A percentile compares a stretch with the other conserved stretches of the same genome.
These are phyloP conservation scores for Salix dunnii DNA, from an alignment of 345 rosid genomes.

Conservation along the genomic window DNA sequence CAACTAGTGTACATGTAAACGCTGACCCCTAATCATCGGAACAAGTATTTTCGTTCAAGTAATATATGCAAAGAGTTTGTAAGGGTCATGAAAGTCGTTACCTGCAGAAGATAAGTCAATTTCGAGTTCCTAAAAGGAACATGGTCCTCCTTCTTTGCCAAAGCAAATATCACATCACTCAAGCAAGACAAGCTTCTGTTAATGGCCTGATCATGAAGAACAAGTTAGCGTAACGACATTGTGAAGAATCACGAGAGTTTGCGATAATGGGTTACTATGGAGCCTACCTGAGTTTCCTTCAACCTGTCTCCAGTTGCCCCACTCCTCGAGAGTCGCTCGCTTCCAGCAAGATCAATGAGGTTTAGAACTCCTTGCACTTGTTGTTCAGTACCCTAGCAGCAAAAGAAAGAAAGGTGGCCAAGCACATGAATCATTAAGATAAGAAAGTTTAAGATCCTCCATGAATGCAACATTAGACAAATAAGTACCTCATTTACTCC, in stretches of 20 bases:
- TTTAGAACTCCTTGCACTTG: slow-evolving; percentile 92
- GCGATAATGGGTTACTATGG: neutral
- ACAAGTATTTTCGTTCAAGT: neutral
- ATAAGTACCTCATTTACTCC: slow-evolving; percentile 75
- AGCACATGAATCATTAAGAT: slow-evolving; percentile 1
- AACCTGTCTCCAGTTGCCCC: slow-evolving; percentile 91
- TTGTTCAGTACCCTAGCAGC: slow-evolving; percentile 71
- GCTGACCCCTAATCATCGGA: neutral
- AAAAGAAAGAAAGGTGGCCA: slow-evolving; percentile 12
- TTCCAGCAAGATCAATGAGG: slow-evolving; percentile 93
- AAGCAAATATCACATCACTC: slow-evolving; percentile 81
- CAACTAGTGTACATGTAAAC: neutral
- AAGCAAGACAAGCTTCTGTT: slow-evolving; percentile 83
- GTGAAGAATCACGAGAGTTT: neutral
- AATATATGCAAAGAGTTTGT: neutral
- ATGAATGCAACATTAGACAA: neutral
- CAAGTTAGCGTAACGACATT: neutral
- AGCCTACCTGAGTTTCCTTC: slow-evolving; percentile 84
- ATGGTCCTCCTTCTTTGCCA: slow-evolving; percentile 92
- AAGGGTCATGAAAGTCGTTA: slow-evolving; percentile 12
- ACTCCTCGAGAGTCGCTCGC: slow-evolving; percentile 86
- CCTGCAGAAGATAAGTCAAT: slow-evolving; percentile 93
- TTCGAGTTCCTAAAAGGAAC: slow-evolving; percentile 93
- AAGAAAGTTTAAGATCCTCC: neutral
- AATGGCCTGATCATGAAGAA: slow-evolving; percentile 56